Base-by-base conservation (phyloP, 495 filamentous ascomycete species). In the Podospora bellae-mahoneyi region DNA sequence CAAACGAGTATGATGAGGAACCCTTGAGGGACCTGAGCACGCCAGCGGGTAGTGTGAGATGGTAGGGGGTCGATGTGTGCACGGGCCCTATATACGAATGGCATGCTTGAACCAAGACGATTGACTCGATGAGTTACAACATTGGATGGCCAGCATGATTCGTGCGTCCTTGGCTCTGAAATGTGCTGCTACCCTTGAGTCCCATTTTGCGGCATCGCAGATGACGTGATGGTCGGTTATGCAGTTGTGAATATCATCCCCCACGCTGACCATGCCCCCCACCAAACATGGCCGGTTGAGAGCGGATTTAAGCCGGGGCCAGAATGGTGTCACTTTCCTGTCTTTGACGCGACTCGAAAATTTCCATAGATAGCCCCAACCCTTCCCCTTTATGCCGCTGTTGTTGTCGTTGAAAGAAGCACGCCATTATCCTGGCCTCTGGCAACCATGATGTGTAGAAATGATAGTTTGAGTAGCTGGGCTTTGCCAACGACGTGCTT, bases 371-470 rank as follows among this genome's bases (percentile, higher is more conserved):
- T 3, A 58, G 26, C 55, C 55, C 55, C 55, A 58, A 58, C 55
- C 55, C 55, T 58, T 5, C n/a, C 23, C n/a, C 18, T 58, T 20
- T 58, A 15, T 18, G 7, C 55, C n/a, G n/a, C 55, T 48, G 13
- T 48, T 48, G 9, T 48, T 48, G 39, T 58, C n/a, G 55, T 5
- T 58, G 55, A 58, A 58, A 58, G n/a, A 48, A 58, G 55, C 55
- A 58, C 55, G 55, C 55, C 55, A 58, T 58, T 58, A 26, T 23
- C 55, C 1, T 58, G 19, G 55, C 55, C 23, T 20, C 23, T 58
- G 15, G 18, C 55, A 19, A 58, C 55, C 23, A 15, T 26, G 55
- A 4, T 26, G 10, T 20, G 30, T 18, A 58, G 55, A 19, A 58
- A 58, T 26, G 15, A 48, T 48, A 48, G 39, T 48, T 3, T 13